Base-by-base conservation (phyloP, 371 early-diverging fungal species). In the Thermomucor indicae-seudaticae region DNA sequence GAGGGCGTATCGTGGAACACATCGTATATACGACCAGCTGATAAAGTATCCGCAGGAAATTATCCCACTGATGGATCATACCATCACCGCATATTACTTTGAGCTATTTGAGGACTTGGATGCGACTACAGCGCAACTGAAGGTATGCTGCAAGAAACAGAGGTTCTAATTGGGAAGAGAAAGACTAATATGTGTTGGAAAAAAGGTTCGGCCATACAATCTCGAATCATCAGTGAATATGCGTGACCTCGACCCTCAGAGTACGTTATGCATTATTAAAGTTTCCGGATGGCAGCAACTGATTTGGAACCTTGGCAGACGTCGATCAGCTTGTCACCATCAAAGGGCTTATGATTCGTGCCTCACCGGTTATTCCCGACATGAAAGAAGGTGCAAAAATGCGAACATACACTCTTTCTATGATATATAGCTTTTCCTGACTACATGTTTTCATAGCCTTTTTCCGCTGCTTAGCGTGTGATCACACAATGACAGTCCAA, bases 31-130 rank as follows among this genome's bases (percentile, higher is more conserved):
- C 63, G 70, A 87, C 55, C 96, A 96, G 61, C 73, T 99, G 28
- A 64, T 90, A 22, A 86, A 87, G 38, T 99, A 97, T 74, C 99
- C 99, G 23, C 92, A 96, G 58, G 99, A 99, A 76, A 90, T 99
- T 39, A 87, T 99, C 64, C 94, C 98, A 0, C 70, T 93, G 34
- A 82, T 99, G 84, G 98, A 99, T 78, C 87, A 90, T 54, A 82
- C 87, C 3, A 62, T 98, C 40, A 83, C 87, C 2, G 90, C 96
- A 51, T 64, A 87, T 31, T 94, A 86, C 59, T 55, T 78, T 34
- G 87, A 93, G 43, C 65, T 75, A 41, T 89, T 81, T 22, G 86
- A 86, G 1, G 85, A 85, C 35, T 72, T 65, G 0, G 81, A 82
- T 51, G 49, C 80, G 27, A 62, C 72, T 27, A 63, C 63, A 19